phyloP scores from a whole-genome alignment of 371 early-diverging fungal species.

The Syncephalis fuscata region DNA sequence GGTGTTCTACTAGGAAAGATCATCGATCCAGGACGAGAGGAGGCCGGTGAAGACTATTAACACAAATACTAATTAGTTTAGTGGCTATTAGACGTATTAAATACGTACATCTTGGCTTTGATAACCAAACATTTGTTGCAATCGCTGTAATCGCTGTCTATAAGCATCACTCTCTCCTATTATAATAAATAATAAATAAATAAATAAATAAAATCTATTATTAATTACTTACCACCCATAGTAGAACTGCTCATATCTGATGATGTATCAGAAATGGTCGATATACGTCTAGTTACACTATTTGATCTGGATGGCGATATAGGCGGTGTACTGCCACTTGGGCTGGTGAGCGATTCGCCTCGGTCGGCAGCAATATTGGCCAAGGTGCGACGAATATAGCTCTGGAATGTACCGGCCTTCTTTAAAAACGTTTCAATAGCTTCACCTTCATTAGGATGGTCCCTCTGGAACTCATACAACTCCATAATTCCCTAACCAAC shows the following conservation, averaged over 20 bases:
- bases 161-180: constrained; percentile 12
- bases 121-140: constrained; percentile 46
- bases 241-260: not conserved
- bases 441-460: constrained; percentile 34
- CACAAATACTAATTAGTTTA: no score
- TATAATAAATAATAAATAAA: not conserved
- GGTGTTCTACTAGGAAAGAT: no score
- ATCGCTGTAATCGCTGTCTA: constrained; percentile 24
- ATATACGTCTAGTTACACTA: not conserved
- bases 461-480: constrained; percentile 57
- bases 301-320: not conserved
- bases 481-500: constrained; percentile 41
- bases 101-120: constrained; percentile 1
- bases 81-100: no score
- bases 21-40: no score
- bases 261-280: not conserved
- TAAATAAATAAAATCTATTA: not conserved
- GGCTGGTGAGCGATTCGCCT: constrained; percentile 12
- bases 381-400: constrained; percentile 54
- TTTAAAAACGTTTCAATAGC: constrained; percentile 38
- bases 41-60: no score
- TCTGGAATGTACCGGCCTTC: constrained; percentile 56
- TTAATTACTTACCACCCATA: not conserved
- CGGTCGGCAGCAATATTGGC: constrained; percentile 43
- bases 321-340: not conserved